Conservation (phyloP, 169 alveolate species). For the Eimeria sp. region DNA sequence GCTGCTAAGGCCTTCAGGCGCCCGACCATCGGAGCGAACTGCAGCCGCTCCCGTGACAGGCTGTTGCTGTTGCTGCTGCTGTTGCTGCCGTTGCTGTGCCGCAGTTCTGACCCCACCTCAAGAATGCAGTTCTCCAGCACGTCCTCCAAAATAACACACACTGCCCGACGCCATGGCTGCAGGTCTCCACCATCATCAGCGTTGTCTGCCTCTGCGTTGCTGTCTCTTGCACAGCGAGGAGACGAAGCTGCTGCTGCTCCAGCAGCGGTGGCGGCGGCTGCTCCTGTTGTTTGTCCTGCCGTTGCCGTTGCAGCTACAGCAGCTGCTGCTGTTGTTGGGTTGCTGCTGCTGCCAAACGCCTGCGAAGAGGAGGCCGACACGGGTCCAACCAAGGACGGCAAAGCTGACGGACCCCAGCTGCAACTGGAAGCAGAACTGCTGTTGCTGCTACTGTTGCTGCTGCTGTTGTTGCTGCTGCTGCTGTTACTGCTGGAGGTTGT, state of each 20-base stretch:
- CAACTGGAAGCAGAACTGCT: neutral
- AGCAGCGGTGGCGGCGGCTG: too few species aligned
- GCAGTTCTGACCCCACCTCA: conserved; percentile 12
- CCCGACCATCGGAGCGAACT: conserved; percentile 51
- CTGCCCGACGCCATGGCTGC: conserved; percentile 49
- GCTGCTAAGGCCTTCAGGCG: conserved; percentile 60
- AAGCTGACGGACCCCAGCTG: too few species aligned
- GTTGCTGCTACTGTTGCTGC: neutral
- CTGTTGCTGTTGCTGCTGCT: too few species aligned
- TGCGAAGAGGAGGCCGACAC: neutral
- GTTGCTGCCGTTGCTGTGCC: neutral
- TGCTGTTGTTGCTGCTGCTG: too few species aligned
- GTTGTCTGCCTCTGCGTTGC: neutral
- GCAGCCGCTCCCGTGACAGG: neutral
- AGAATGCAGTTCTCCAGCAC: conserved; percentile 40
- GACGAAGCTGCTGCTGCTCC: too few species aligned
- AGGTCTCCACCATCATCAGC: conserved; percentile 18
- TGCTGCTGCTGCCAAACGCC: neutral
- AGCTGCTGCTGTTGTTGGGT: neutral
- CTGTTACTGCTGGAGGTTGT: too few species aligned
- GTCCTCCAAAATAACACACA: conserved; percentile 45
- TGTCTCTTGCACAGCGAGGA: neutral
- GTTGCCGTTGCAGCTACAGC: neutral
- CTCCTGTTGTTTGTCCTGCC: neutral
- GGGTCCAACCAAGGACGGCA: too few species aligned